Evolutionary conservation across 164 flowering plant genomes (phyloP).

Genomic region (Macadamia integrifolia): DNA sequence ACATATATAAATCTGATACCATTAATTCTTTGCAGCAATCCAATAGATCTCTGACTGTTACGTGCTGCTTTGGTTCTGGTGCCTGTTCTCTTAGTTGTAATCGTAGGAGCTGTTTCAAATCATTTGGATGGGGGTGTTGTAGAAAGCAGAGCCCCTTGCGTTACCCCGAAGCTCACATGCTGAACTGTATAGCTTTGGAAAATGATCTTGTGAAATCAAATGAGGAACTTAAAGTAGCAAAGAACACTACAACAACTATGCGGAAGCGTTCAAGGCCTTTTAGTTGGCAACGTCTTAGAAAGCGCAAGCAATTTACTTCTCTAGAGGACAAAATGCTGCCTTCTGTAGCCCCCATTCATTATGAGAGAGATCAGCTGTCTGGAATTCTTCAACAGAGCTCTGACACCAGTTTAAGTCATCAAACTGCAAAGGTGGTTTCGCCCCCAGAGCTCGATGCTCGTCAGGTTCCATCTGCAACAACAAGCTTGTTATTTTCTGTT

Average conservation of each 20-base stretch:
- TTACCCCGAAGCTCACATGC: constrained; percentile 7
- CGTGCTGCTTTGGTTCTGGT: constrained; percentile 11
- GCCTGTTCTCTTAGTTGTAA: constrained; percentile 9
- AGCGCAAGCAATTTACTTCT: constrained; percentile 20
- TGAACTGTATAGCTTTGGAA: neutral
- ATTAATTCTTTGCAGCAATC: constrained; percentile 9
- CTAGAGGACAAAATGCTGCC: constrained; percentile 8
- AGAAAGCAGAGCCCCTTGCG: neutral
- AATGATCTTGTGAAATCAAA: constrained; percentile 5
- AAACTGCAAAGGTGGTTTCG: constrained; percentile 18
- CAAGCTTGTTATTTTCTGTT: neutral
- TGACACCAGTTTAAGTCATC: constrained; percentile 1
- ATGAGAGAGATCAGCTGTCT: constrained; percentile 5
- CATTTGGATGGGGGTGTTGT: neutral
- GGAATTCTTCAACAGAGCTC: constrained; percentile 11
- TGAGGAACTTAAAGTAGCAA: constrained; percentile 10
- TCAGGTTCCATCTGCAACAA: constrained; percentile 6
- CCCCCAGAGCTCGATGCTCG: constrained; percentile 2
- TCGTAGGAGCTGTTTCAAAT: constrained; percentile 8
- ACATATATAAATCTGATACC: constrained; percentile 10
- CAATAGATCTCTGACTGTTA: constrained; percentile 1
- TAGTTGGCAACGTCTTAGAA: constrained; percentile 48
- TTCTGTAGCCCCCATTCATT: neutral
- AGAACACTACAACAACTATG: constrained; percentile 3
- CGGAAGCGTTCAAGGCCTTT: constrained; percentile 36